These are phyloP conservation scores for Ottelia alismoides DNA, from an alignment of 106 monocot genomes.

Conservation along the genomic window DNA sequence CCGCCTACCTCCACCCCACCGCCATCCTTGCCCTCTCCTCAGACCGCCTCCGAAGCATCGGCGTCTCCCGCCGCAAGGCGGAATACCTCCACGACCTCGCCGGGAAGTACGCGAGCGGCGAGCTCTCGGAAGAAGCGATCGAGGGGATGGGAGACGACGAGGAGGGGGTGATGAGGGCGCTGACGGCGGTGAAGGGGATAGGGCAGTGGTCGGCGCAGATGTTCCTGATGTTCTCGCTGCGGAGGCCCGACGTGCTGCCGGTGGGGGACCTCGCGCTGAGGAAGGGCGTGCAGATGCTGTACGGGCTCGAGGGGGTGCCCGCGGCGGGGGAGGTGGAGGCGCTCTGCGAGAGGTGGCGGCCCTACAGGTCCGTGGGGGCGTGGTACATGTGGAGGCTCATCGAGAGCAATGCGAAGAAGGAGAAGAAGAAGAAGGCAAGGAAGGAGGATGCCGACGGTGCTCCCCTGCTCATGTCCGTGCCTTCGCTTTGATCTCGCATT, in stretches of 20 bases:
- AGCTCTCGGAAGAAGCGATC: constrained; percentile 51
- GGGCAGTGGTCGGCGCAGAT: constrained; percentile 87
- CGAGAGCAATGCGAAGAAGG: constrained; percentile 39
- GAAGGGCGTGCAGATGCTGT: constrained; percentile 77
- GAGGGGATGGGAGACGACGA: constrained; percentile 70
- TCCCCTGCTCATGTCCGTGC: too few relatives aligned
- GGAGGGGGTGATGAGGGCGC: constrained; percentile 58
- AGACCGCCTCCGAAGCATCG: constrained; percentile 68
- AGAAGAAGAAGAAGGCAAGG: too few relatives aligned
- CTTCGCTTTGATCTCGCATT: too few relatives aligned
- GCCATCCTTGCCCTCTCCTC: constrained; percentile 38
- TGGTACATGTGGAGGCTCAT: constrained; percentile 92
- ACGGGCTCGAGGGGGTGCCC: constrained; percentile 42
- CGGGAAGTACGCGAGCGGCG: constrained; percentile 46
- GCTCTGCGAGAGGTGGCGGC: constrained; percentile 59
- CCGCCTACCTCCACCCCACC: constrained; percentile 42
- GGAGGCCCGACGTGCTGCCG: constrained; percentile 78
- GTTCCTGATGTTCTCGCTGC: constrained; percentile 91
- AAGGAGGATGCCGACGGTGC: too few relatives aligned
- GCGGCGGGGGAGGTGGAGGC: constrained; percentile 65
- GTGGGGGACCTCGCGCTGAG: constrained; percentile 64
- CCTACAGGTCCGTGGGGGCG: constrained; percentile 64
- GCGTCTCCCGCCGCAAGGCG: constrained; percentile 66
- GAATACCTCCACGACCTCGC: constrained; percentile 73
- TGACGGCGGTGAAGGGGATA: constrained; percentile 84